Evolutionary conservation across 768 basidiomycete species (phyloP).

Genomic region (Lactifluus echinatus): DNA sequence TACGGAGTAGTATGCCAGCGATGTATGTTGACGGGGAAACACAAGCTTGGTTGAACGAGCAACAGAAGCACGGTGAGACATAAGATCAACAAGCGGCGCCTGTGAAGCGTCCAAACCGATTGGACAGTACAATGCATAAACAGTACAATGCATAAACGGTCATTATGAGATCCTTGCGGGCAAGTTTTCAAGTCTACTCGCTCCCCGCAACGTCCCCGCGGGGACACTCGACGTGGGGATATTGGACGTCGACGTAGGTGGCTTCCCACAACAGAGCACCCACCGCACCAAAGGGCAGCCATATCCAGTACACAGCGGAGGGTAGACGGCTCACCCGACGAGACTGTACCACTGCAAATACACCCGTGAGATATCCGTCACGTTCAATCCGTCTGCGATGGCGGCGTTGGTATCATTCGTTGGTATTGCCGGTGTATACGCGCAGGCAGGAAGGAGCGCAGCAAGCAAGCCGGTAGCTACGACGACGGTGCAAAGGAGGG

Average conservation of each 20-base stretch:
- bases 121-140: background rate
- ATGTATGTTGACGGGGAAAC: background rate
- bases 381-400: conserved; percentile 38
- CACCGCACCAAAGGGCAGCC: background rate
- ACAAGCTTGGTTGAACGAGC: background rate
- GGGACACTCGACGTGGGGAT: background rate
- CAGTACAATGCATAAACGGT: too few relatives aligned
- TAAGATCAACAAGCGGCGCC: background rate
- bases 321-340: conserved; percentile 20
- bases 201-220: background rate
- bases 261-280: background rate
- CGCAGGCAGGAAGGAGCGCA: conserved; percentile 23
- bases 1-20: background rate
- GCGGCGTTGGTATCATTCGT: conserved; percentile 52
- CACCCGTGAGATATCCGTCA: conserved; percentile 50
- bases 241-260: background rate
- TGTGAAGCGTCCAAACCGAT: background rate
- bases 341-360: conserved; percentile 53
- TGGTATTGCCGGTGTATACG: conserved; percentile 65
- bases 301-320: background rate
- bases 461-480: background rate
- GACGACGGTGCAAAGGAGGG: background rate
- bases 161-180: background rate
- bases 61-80: background rate
- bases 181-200: background rate